Evolutionary conservation across 2,329 filamentous ascomycete species (phyloP), one percentile per base, ranked within the genome.

Genomic region (Calonectria pseudoreteaudii): DNA sequence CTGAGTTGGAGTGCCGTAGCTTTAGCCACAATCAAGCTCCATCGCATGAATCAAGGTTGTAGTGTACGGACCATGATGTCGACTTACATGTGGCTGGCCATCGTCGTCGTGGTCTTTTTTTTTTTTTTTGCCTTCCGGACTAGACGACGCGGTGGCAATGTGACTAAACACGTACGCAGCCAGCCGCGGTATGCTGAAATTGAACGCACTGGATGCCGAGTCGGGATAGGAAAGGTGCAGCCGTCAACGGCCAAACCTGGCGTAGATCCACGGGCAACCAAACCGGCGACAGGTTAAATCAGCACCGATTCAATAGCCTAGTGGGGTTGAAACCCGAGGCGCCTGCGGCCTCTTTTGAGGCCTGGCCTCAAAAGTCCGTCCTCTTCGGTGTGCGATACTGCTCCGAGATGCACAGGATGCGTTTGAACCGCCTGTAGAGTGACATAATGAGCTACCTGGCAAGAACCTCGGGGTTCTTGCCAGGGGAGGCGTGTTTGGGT

Each of bases 241-340:
- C 38, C 41, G 44, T 50, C 44, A 65, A 47, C 23, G 34, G 56
- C 64, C 28, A 68, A 52, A 66, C 70, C 64, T 31, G 64, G 70
- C 64, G 70, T 50, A 67, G 70, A 72, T 72, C 70, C 70, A 72
- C 70, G 70, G 70, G 70, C 60, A 72, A 72, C 68, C 70, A 72
- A 72, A 72, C 41, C 14, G 58, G 23, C 53, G 31, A 14, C 50
- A 66, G 70, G 64, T 62, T 49, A 52, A 71, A 49, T 50, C 34
- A 68, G 31, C 41, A 50, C 58, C 34, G 67, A 64, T 34, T 70
- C 68, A 70, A 72, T 72, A 66, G 52, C 64, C 38, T 53, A 38
- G 70, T 60, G 69, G 69, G 69, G 50, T 34, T 66, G 38, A n/a
- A 44, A 58, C 41, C 36, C 47, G 60, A 28, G 60, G 49, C 9